Percentiles rank a stretch among this genome's conserved stretches.
Conservation (phyloP, 495 filamentous ascomycete genomes). For the Neurospora sp. region DNA sequence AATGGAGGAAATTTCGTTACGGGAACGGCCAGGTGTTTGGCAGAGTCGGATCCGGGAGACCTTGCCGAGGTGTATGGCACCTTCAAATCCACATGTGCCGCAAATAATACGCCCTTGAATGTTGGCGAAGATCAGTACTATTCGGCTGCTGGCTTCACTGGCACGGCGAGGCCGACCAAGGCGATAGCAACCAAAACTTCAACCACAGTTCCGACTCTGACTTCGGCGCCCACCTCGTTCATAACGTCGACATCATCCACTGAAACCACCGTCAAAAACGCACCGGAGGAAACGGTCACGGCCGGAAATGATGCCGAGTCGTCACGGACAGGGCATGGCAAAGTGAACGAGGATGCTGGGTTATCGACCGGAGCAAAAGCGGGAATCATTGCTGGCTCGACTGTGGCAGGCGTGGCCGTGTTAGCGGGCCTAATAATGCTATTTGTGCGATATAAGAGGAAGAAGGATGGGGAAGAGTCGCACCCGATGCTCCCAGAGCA, state of each 20-base stretch:
- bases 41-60: slow-evolving; percentile 18
- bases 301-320: background rate
- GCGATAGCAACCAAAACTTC: background rate
- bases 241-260: background rate
- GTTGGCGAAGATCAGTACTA: slow-evolving; percentile 23
- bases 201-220: background rate
- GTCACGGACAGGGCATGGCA: background rate
- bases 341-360: background rate
- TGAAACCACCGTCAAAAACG: background rate
- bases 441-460: slow-evolving; percentile 16
- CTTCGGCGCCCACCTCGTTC: background rate
- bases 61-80: slow-evolving; percentile 26
- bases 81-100: slow-evolving; percentile 19
- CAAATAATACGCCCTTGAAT: slow-evolving; percentile 21
- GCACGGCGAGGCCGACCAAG: slow-evolving; percentile 5
- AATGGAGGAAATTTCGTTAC: slow-evolving; percentile 36
- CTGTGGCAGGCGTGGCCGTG: slow-evolving; percentile 13
- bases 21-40: slow-evolving; percentile 31
- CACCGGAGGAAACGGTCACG: background rate
- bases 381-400: slow-evolving; percentile 18
- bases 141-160: slow-evolving; percentile 17
- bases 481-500: slow-evolving; percentile 25
- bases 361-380: slow-evolving; percentile 14
- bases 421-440: slow-evolving; percentile 12
- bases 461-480: slow-evolving; percentile 17